phyloP scores from a whole-genome alignment of 2,329 filamentous ascomycete genomes.

The Cryphonectria radicalis region DNA sequence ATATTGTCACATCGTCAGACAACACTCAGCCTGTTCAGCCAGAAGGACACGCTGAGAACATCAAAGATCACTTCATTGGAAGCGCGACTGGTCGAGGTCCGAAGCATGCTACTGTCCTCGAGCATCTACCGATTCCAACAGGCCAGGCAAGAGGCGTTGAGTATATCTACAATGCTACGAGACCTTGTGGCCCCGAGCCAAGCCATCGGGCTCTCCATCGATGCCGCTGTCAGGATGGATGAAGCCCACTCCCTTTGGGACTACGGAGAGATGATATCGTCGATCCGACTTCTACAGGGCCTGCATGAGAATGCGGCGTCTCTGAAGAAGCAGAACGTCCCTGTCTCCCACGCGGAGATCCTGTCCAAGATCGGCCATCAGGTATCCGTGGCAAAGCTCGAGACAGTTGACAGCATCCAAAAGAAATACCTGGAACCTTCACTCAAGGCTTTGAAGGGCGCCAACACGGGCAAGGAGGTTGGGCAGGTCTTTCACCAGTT shows the following conservation, averaged over 20 bases:
- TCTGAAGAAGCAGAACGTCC: conserved; percentile 70
- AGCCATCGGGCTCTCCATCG: conserved; percentile 73
- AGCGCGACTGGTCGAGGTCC: conserved; percentile 73
- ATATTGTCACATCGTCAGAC: conserved; percentile 84
- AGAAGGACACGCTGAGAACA: conserved; percentile 66
- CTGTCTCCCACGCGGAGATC: conserved; percentile 75
- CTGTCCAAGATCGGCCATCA: conserved; percentile 88
- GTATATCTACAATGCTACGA: conserved; percentile 81
- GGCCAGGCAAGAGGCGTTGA: conserved; percentile 83
- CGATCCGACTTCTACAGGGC: conserved; percentile 84
- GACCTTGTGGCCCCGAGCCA: conserved; percentile 73
- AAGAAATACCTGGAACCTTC: conserved; percentile 84
- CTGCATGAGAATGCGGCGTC: conserved; percentile 63
- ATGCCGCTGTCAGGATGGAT: conserved; percentile 78
- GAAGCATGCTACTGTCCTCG: conserved; percentile 76
- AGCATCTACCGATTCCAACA: conserved; percentile 78
- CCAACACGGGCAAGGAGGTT: conserved; percentile 70
- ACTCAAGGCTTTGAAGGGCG: conserved; percentile 76
- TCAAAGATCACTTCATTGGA: conserved; percentile 65
- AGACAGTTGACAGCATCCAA: conserved; percentile 90
- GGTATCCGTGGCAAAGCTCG: conserved; percentile 84
- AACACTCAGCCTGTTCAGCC: conserved; percentile 77
- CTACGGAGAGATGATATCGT: conserved; percentile 85
- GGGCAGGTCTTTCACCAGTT: conserved; percentile 94
- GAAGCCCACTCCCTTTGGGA: conserved; percentile 92